Conservation (phyloP, 2,329 filamentous ascomycete genomes). For the Pyrenophora graminea region DNA sequence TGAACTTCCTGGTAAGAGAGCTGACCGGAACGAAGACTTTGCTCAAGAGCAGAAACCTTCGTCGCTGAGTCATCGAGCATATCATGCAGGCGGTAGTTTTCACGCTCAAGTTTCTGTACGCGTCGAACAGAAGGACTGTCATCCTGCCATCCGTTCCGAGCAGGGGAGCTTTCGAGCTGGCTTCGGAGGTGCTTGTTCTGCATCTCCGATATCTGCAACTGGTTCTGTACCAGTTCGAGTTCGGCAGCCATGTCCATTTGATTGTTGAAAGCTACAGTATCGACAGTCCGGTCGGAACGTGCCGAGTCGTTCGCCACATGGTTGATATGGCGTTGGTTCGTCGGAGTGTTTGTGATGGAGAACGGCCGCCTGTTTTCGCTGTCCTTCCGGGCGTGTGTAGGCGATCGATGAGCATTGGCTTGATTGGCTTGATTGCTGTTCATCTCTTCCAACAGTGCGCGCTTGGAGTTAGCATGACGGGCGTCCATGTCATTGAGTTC, state of each 20-base stretch:
- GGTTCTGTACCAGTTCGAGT: conserved; percentile 89
- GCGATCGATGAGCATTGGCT: conserved; percentile 61
- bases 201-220: conserved; percentile 92
- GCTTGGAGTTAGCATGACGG: conserved; percentile 66
- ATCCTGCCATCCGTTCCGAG: conserved; percentile 66
- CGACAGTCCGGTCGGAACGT: conserved; percentile 81
- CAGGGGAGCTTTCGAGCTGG: conserved; percentile 75
- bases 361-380: conserved; percentile 65
- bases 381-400: conserved; percentile 68
- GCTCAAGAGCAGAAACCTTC: conserved; percentile 88
- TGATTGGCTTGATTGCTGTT: conserved; percentile 76
- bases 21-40: conserved; percentile 83
- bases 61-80: conserved; percentile 92
- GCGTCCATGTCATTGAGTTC: conserved; percentile 68
- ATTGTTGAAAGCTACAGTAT: conserved; percentile 82
- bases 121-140: conserved; percentile 79
- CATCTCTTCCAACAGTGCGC: conserved; percentile 83
- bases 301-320: conserved; percentile 74
- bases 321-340: conserved; percentile 67
- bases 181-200: conserved; percentile 90
- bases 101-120: conserved; percentile 88
- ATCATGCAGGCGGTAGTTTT: conserved; percentile 88
- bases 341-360: conserved; percentile 78
- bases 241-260: conserved; percentile 90
- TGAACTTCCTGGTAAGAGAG: conserved; percentile 89